Evolutionary conservation across 257 asterid genomes (phyloP), one percentile per base, ranked within the genome.

Genomic region (Ajuga chamaepitys): DNA sequence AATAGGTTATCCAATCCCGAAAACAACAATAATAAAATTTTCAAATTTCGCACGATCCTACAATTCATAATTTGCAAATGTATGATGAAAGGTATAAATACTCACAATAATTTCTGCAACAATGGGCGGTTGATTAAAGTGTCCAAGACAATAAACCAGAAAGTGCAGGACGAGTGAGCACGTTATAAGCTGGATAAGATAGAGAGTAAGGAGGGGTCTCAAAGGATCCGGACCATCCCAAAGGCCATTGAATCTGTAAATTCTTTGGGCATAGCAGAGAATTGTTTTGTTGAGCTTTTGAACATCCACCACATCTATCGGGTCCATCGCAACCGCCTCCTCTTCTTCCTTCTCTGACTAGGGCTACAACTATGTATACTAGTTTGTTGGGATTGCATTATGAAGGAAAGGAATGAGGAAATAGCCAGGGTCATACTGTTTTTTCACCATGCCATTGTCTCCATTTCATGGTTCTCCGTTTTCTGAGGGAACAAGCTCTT

Each of bases 201-300:
- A 90, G 80, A 90, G 95, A 70, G 99, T 91, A 9, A 94, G 83
- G 77, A 86, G 83, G 75, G 99, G 97, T 1, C 80, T 69, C 53
- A 88, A 75, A 3, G 99, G 99, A 67, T 90, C 85, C 11, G 97
- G 97, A 1, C 95, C 95, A 68, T 90, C 96, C 99, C 99, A 94
- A 7, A 94, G 88, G 3, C 99, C 99, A 67, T 89, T 94, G 51
- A 83, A 68, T 75, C 99, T 70, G 70, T 83, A 90, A 58, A 94
- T 85, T 10, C 86, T 88, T 20, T 88, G 83, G 1, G 96, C 85
- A 57, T 75, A 77, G 80, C 99, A 94, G 32, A 70, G 44, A 47
- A 94, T 79, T 42, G 79, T 82, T 42, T 14, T 40, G 55, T 79
- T 79, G 6, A 93, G 77, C 67, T 17, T 67, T 0, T 1, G 54